Conservation (phyloP, 352 stramenopile species). For the Pythium aquatile region DNA sequence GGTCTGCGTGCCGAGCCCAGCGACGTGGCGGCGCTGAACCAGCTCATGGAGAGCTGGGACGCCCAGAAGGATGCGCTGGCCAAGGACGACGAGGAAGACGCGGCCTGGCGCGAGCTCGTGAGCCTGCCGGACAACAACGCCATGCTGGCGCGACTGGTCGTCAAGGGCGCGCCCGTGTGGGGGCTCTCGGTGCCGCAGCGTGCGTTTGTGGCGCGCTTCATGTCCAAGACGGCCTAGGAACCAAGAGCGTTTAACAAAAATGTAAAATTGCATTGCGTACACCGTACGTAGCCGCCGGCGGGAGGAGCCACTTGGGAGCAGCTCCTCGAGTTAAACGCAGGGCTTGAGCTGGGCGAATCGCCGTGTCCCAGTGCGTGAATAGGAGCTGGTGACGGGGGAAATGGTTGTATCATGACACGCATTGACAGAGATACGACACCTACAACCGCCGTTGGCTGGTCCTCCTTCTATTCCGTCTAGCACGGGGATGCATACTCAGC, state of each 20-base stretch:
- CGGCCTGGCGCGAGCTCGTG: conserved; percentile 40
- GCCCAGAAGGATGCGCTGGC: conserved; percentile 35
- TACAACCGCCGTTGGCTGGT: background rate
- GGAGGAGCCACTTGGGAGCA: background rate
- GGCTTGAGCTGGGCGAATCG: no score
- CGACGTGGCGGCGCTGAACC: conserved; percentile 54
- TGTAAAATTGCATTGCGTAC: background rate
- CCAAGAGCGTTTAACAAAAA: no score
- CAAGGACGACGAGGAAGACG: conserved; percentile 13
- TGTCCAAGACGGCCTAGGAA: conserved; percentile 14
- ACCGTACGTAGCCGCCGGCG: background rate
- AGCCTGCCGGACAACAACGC: conserved; percentile 36
- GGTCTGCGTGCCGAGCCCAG: conserved; percentile 62
- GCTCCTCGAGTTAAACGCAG: background rate
- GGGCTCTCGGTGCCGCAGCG: conserved; percentile 70
- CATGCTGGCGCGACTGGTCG: conserved; percentile 63
- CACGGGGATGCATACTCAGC: background rate
- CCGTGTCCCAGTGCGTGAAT: no score
- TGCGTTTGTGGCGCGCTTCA: conserved; percentile 67
- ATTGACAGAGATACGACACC: background rate
- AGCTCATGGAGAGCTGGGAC: conserved; percentile 63
- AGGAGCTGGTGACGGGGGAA: no score
- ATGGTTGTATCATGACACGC: background rate
- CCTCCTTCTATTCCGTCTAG: background rate
- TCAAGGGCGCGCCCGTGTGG: conserved; percentile 74